Conservation (phyloP, 192 early-diverging fungal species). For the Coemansia furcata region DNA sequence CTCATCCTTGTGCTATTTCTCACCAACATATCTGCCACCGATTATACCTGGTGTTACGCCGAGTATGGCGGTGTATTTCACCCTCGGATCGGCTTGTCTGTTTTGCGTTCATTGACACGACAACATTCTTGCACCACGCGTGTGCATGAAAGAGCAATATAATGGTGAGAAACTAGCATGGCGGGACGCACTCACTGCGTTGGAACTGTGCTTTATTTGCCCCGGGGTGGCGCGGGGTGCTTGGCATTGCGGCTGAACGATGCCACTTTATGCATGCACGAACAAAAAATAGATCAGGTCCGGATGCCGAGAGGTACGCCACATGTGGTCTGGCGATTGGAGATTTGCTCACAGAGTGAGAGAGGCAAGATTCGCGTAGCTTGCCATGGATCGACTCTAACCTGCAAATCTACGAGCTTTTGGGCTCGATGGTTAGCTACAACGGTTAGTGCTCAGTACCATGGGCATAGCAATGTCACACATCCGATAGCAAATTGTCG, state of each 20-base stretch:
- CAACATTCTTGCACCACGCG: not conserved
- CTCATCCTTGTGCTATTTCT: not conserved
- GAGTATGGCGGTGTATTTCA: not conserved
- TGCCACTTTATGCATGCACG: constrained; percentile 1
- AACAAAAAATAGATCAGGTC: not conserved
- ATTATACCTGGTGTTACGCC: not conserved
- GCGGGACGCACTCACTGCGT: not conserved
- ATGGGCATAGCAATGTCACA: not conserved
- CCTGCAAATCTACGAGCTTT: not conserved
- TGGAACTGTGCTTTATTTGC: not conserved
- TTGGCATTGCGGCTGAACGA: constrained; percentile 2
- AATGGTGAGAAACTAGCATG: not conserved
- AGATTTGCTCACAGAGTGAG: not conserved
- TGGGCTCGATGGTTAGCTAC: not conserved
- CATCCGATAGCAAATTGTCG: not conserved
- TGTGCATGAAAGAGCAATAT: not conserved
- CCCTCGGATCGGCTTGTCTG: not conserved
- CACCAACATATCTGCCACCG: not conserved
- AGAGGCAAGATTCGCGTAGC: not conserved
- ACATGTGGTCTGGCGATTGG: not conserved
- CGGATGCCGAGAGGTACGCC: not conserved
- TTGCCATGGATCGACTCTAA: not conserved
- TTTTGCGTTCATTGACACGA: not conserved
- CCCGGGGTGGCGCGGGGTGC: not conserved
- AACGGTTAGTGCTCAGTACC: not conserved